These are phyloP conservation scores for Huntiella decipiens DNA, from an alignment of 2,329 filamentous ascomycete genomes.

Conservation along the genomic window DNA sequence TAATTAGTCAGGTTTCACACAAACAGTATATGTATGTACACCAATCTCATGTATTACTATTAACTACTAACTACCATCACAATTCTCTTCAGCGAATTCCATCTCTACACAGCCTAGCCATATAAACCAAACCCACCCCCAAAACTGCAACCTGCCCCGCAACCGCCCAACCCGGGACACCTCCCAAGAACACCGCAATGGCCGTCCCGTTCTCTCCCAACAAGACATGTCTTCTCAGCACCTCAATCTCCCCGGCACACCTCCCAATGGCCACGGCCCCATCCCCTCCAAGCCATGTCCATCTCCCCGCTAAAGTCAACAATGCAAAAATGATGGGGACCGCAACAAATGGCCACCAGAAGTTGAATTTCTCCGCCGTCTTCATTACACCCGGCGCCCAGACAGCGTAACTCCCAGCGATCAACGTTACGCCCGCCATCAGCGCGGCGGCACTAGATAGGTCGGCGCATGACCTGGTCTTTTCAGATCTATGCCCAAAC, in stretches of 20 bases:
- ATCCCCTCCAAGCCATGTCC: not conserved
- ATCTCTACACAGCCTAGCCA: not conserved
- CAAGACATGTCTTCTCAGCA: conserved; percentile 43
- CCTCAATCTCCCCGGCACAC: conserved; percentile 38
- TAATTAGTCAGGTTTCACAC: no score
- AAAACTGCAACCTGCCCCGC: not conserved
- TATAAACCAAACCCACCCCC: conserved; percentile 1
- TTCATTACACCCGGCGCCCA: conserved; percentile 19
- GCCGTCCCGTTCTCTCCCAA: conserved; percentile 21
- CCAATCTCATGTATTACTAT: no score
- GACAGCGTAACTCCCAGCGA: conserved; percentile 13
- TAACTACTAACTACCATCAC: no score
- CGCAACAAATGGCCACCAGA: conserved; percentile 33
- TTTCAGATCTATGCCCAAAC: conserved; percentile 2
- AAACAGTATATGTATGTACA: no score
- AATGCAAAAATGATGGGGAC: conserved; percentile 31
- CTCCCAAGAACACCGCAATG: conserved; percentile 2
- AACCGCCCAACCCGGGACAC: not conserved
- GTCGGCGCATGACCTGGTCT: conserved; percentile 12
- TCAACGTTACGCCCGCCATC: not conserved
- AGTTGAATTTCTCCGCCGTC: conserved; percentile 24
- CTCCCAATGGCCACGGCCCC: conserved; percentile 23
- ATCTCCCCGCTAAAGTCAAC: conserved; percentile 14
- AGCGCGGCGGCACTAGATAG: not conserved
- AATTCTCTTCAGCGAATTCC: no score